Evolutionary conservation across 2,329 filamentous ascomycete species (phyloP), one percentile per base, ranked within the genome.

Genomic region (Juglanconis juglandina): DNA sequence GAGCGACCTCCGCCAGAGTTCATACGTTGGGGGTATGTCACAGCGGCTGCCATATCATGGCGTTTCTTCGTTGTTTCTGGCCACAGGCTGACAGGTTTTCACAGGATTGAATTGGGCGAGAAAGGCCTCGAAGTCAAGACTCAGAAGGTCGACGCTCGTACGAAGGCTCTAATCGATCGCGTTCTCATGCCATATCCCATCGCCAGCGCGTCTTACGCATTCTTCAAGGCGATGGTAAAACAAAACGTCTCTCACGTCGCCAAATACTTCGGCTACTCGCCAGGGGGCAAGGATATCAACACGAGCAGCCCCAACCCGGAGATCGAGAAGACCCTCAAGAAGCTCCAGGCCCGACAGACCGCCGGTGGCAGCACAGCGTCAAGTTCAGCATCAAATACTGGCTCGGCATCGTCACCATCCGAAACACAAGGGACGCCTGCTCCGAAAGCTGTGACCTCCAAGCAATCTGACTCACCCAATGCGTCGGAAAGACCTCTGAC

Each of bases 1-100:
- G 72, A 73, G 48, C 75, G 74, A 41, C 83, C 86, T 47, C 86
- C 87, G 1, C 85, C 87, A 5, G 79, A 78, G 57, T 87, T 84
- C 59, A 77, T 81, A 62, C 79, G 84, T 60, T 80, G 80, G 53
- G 87, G 86, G 87, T 89, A 80, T 68, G 64, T 59, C 55, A n/a
- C 8, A 13, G 0, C 14, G 17, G 11, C 11, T 5, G 17, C 37
- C 7, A 1, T 33, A 7, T n/a, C 30, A 10, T n/a, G 2, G 5
- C 35, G 3, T 5, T 41, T 2, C 10, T 52, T 47, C 3, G 14
- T 13, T 24, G 2, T 9, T 37, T 35, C 7, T 24, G 30, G 30
- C 51, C 32, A 34, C 24, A 32, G 30, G 41, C 69, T 75, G 49
- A 75, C 66, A 41, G 30, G 6, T 7, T 8, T 3, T 37, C 17